A percentile compares a stretch with the other conserved stretches of the same genome.
Evolutionary conservation across 75 land plant species (phyloP).

Genomic region (Chamaecyparis obtusa): DNA sequence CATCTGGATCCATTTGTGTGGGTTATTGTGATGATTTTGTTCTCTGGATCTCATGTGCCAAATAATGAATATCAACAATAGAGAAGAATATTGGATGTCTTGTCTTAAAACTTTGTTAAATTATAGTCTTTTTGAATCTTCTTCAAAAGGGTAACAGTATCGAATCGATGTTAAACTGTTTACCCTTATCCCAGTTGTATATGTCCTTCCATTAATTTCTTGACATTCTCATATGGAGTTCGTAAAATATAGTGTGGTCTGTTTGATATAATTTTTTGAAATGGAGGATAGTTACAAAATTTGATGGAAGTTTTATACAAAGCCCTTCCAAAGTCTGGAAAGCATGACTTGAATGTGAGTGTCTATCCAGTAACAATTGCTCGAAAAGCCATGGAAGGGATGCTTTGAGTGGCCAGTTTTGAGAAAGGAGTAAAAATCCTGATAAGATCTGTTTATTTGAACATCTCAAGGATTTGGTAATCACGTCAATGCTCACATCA

Average conservation of each 20-base stretch:
- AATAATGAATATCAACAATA: background rate
- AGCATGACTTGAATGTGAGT: background rate
- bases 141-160: background rate
- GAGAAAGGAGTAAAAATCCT: background rate
- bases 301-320: background rate
- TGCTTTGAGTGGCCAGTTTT: background rate
- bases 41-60: background rate
- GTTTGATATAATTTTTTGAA: background rate
- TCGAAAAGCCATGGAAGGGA: background rate
- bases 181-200: background rate
- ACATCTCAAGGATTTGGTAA: background rate
- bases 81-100: background rate
- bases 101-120: background rate
- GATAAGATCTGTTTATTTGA: background rate
- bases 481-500: background rate
- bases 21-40: background rate
- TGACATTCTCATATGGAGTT: background rate
- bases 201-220: background rate
- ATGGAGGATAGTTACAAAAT: background rate
- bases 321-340: background rate
- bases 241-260: background rate
- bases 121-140: background rate
- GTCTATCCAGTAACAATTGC: background rate
- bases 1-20: background rate
- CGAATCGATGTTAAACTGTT: background rate